Conservation (phyloP, 768 basidiomycete species). For the Suillus spraguei region DNA sequence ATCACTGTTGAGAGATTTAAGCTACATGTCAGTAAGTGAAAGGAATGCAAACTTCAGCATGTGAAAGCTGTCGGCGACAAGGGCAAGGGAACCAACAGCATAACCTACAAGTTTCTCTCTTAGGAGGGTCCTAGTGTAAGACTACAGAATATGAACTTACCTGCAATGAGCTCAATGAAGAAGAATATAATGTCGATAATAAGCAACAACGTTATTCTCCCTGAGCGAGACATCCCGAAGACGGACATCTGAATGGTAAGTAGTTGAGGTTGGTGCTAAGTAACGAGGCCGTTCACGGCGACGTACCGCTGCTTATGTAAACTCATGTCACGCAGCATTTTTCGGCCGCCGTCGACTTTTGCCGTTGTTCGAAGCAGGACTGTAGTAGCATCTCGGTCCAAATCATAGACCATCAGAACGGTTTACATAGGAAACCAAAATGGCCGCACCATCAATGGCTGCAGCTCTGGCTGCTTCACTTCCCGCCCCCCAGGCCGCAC, state of each 20-base stretch:
- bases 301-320: background rate
- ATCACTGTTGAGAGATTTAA: conserved; percentile 60
- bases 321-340: background rate
- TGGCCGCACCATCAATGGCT: conserved; percentile 87
- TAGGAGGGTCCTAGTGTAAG: background rate
- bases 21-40: conserved; percentile 9
- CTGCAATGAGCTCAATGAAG: conserved; percentile 80
- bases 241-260: background rate
- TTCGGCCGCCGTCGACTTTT: background rate
- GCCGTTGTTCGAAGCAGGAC: background rate
- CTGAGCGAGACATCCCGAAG: conserved; percentile 60
- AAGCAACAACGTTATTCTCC: conserved; percentile 75
- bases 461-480: conserved; percentile 87
- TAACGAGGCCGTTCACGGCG: background rate
- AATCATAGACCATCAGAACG: background rate
- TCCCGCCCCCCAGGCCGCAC: conserved; percentile 60
- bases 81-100: conserved; percentile 93
- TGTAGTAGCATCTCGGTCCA: background rate
- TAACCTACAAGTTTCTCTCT: conserved; percentile 56
- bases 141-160: conserved; percentile 39
- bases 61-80: conserved; percentile 97
- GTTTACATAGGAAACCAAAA: conserved; percentile 25
- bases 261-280: background rate
- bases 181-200: conserved; percentile 88
- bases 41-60: conserved; percentile 85